Evolutionary conservation across 2,329 filamentous ascomycete species (phyloP).

Genomic region (Aureobasidium musti): DNA sequence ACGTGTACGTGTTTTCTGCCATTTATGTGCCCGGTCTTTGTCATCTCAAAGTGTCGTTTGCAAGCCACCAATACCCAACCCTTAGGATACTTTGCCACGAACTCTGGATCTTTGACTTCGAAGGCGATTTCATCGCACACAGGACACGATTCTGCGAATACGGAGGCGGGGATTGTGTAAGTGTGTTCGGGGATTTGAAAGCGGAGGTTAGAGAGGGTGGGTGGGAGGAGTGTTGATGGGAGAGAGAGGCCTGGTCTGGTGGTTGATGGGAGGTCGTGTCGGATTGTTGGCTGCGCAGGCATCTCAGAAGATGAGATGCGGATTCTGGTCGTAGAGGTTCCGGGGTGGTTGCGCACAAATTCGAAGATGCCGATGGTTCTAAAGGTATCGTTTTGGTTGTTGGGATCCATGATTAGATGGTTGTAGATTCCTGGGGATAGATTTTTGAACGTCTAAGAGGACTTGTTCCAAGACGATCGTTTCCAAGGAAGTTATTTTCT

Average conservation of each 20-base stretch:
- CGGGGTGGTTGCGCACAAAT: background rate
- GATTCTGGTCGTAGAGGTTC: background rate
- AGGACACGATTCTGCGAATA: slow-evolving; percentile 4
- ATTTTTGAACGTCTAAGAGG: too few species aligned
- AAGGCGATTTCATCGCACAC: background rate
- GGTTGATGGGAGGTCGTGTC: too few species aligned
- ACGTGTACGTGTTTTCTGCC: background rate
- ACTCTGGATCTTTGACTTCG: background rate
- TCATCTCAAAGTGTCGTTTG: background rate
- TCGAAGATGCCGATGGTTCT: too few species aligned
- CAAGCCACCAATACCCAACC: background rate
- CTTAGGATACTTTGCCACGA: background rate
- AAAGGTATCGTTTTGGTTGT: too few species aligned
- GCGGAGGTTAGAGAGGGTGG: too few species aligned
- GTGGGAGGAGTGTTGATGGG: too few species aligned
- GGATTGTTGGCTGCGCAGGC: too few species aligned
- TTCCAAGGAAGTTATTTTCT: too few species aligned
- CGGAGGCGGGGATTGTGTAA: background rate
- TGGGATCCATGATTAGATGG: background rate
- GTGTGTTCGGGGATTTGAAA: background rate
- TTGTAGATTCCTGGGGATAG: too few species aligned
- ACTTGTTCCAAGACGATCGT: background rate
- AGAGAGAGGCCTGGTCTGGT: too few species aligned
- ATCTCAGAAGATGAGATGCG: too few species aligned
- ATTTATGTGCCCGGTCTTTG: too few species aligned